Evolutionary conservation across 2,329 filamentous ascomycete species (phyloP).

Genomic region (Colletotrichum shisoi): DNA sequence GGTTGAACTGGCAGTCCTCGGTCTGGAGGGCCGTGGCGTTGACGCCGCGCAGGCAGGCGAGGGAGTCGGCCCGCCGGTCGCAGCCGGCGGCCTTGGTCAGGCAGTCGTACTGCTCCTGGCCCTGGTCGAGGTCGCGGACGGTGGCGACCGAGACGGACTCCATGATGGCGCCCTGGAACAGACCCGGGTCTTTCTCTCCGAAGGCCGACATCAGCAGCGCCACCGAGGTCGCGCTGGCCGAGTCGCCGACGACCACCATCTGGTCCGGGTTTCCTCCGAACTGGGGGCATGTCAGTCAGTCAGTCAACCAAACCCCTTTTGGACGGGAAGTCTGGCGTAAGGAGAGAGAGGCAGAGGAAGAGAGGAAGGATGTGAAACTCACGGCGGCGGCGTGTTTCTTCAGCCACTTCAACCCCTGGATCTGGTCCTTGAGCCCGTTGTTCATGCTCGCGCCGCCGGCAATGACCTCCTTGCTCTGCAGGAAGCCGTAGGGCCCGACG

Average conservation of each 20-base stretch:
- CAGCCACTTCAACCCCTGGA: constrained; percentile 74
- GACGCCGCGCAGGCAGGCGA: constrained; percentile 54
- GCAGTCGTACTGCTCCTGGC: constrained; percentile 62
- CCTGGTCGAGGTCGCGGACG: constrained; percentile 48
- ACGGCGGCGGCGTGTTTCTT: constrained; percentile 65
- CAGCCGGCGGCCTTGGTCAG: constrained; percentile 52
- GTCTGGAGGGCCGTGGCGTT: constrained; percentile 40
- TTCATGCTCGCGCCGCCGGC: constrained; percentile 62
- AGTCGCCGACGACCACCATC: constrained; percentile 73
- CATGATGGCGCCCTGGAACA: constrained; percentile 62
- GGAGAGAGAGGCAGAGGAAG: too few species aligned
- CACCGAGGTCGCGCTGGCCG: constrained; percentile 73
- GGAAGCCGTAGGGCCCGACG: constrained; percentile 76
- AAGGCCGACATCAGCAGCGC: constrained; percentile 68
- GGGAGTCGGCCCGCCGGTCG: constrained; percentile 52
- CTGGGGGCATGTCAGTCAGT: constrained; percentile 42
- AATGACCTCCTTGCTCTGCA: constrained; percentile 62
- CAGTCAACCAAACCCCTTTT: not conserved
- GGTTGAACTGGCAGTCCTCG: constrained; percentile 42
- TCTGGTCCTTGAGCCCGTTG: constrained; percentile 74
- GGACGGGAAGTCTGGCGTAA: not conserved
- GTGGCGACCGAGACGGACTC: constrained; percentile 62
- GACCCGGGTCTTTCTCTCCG: constrained; percentile 56
- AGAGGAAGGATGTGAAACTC: not conserved
- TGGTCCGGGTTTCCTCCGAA: constrained; percentile 76